A percentile compares a stretch with the other conserved stretches of the same genome.
Conservation (phyloP, 176 grass and related monocot species). For the Themeda triandra region DNA sequence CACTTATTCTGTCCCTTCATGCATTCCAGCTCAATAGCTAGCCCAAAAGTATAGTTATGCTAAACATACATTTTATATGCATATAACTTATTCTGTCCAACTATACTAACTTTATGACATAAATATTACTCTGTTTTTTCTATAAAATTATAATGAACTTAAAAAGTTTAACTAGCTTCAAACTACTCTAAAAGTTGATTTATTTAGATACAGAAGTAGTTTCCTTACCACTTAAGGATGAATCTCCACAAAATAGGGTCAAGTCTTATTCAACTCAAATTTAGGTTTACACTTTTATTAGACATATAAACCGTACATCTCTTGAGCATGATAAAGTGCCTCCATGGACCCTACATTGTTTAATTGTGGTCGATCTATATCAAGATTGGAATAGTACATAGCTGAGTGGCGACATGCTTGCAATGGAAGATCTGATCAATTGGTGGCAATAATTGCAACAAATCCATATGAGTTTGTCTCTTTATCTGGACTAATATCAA, state of each 20-base stretch:
- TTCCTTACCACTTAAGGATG: not conserved
- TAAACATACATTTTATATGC: too few relatives aligned
- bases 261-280: not conserved
- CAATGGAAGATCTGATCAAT: slow-evolving; percentile 26
- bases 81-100: too few relatives aligned
- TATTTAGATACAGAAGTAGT: not conserved
- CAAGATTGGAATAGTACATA: slow-evolving; percentile 12
- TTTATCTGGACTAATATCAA: not conserved
- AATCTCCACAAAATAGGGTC: not conserved
- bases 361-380: not conserved
- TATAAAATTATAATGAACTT: too few relatives aligned
- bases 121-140: too few relatives aligned
- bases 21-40: too few relatives aligned
- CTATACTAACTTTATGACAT: too few relatives aligned
- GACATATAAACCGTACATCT: not conserved
- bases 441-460: slow-evolving; percentile 26
- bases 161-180: too few relatives aligned
- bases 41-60: too few relatives aligned
- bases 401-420: slow-evolving; percentile 32
- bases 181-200: too few relatives aligned
- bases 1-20: not conserved
- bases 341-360: not conserved
- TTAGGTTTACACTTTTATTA: not conserved
- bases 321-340: not conserved
- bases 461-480: slow-evolving; percentile 12